phyloP scores from a whole-genome alignment of 192 early-diverging fungal genomes.

The Gorgonomyces haynaldii region DNA sequence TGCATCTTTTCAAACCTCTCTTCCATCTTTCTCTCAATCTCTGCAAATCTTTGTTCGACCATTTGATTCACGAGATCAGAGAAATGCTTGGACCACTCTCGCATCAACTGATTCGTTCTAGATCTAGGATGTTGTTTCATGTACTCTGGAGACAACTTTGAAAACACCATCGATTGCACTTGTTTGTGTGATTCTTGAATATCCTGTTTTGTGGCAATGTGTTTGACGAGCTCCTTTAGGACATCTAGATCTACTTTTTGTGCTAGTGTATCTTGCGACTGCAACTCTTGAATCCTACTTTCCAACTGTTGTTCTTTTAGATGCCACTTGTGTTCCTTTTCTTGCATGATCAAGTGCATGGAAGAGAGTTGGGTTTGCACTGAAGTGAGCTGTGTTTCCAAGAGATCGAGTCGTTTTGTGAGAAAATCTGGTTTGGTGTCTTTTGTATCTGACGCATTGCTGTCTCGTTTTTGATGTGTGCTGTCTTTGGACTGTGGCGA shows the following conservation, averaged over 20 bases:
- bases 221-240: slow-evolving; percentile 31
- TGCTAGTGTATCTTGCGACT: slow-evolving; percentile 8
- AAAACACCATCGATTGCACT: background rate
- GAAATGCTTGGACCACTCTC: background rate
- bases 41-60: slow-evolving; percentile 8
- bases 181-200: slow-evolving; percentile 2
- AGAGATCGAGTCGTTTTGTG: too few species aligned
- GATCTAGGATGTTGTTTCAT: background rate
- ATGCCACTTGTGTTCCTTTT: too few species aligned
- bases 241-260: slow-evolving; percentile 31
- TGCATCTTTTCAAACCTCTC: too few species aligned
- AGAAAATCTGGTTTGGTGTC: too few species aligned
- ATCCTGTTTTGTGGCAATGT: slow-evolving; percentile 38
- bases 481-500: too few species aligned
- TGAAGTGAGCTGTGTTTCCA: too few species aligned
- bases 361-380: too few species aligned
- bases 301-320: too few species aligned
- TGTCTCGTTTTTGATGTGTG: too few species aligned
- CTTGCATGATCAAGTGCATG: too few species aligned
- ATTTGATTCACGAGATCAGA: background rate
- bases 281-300: background rate
- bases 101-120: background rate
- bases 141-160: too few species aligned
- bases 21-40: background rate
- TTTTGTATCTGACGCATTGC: too few species aligned